Percentiles rank a stretch among this genome's conserved stretches.
Conservation (phyloP, 305 asterid species). For the Plantago lanceolata region DNA sequence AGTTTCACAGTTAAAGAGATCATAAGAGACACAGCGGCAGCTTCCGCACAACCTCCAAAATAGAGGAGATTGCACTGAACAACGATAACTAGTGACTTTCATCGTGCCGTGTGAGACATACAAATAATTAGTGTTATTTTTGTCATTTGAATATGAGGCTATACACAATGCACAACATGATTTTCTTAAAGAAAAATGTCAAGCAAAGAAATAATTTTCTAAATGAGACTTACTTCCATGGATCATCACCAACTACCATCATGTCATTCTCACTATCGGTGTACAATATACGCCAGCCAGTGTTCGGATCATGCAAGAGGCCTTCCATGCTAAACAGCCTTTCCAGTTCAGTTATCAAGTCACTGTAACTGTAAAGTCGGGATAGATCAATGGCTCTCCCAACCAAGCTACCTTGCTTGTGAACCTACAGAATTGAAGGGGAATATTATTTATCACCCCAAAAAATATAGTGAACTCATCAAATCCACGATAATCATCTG, state of each 20-base stretch:
- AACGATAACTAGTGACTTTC: neutral
- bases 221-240: constrained; percentile 79
- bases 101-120: neutral
- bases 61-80: neutral
- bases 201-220: neutral
- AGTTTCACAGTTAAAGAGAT: neutral
- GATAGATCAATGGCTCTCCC: constrained; percentile 95
- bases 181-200: neutral
- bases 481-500: constrained; percentile 4
- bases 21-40: neutral
- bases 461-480: constrained; percentile 14
- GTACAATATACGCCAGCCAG: constrained; percentile 88
- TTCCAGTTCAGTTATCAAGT: constrained; percentile 66
- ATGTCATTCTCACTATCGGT: constrained; percentile 94
- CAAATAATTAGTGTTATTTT: too few relatives aligned
- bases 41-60: neutral
- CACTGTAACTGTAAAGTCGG: constrained; percentile 60
- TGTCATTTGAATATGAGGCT: neutral
- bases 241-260: constrained; percentile 99
- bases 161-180: neutral
- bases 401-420: constrained; percentile 91
- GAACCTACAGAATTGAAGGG: constrained; percentile 63
- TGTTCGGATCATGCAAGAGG: constrained; percentile 61
- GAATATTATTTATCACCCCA: constrained; percentile 15
- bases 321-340: constrained; percentile 87